phyloP scores from a whole-genome alignment of 495 filamentous ascomycete species.

The Emericellopsis terricola region DNA sequence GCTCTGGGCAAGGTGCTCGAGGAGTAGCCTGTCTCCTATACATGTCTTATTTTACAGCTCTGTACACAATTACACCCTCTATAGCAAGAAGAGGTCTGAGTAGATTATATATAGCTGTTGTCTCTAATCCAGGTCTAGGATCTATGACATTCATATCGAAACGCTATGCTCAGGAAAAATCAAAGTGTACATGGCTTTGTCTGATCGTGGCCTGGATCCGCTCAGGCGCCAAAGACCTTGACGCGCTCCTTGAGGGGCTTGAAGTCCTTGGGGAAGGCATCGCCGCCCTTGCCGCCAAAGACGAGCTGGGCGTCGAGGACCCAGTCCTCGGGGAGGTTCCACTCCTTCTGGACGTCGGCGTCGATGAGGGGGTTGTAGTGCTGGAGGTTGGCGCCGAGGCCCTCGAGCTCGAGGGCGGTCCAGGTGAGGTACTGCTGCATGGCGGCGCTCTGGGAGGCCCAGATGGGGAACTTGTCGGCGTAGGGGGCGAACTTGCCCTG shows the following conservation, averaged over 20 bases:
- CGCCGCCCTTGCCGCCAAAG: constrained; percentile 33
- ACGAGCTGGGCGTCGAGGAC: constrained; percentile 41
- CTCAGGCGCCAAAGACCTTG: constrained; percentile 16
- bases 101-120: no score
- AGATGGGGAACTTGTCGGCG: constrained; percentile 43
- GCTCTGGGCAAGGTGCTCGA: constrained; percentile 43
- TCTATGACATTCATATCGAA: no score
- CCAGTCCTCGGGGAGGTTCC: constrained; percentile 43
- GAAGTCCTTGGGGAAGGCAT: constrained; percentile 28
- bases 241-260: constrained; percentile 30
- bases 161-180: no score
- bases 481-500: constrained; percentile 13
- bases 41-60: no score
- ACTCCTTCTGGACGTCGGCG: constrained; percentile 32
- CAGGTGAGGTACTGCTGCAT: constrained; percentile 53
- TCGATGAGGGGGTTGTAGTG: constrained; percentile 57
- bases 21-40: no score
- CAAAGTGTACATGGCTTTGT: no score
- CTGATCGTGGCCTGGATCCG: not conserved
- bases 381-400: constrained; percentile 55
- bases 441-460: constrained; percentile 40
- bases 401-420: constrained; percentile 50
- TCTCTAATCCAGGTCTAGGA: no score
- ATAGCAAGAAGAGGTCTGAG: no score
- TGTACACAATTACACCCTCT: no score